phyloP scores from a whole-genome alignment of 2,329 filamentous ascomycete species.

The Penicillium sp. region DNA sequence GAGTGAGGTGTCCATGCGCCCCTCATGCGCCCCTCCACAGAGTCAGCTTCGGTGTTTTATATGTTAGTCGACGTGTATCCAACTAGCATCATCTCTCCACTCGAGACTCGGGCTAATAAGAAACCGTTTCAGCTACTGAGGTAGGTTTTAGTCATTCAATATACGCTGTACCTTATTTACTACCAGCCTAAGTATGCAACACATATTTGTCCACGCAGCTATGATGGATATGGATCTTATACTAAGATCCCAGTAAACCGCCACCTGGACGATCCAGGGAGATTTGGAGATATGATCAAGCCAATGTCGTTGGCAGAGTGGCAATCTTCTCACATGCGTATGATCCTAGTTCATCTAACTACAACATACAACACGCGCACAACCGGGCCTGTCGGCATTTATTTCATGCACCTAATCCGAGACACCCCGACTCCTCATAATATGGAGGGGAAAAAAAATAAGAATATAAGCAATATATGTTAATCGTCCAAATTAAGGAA shows the following conservation, averaged over 20 bases:
- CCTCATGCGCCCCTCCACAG: constrained; percentile 30
- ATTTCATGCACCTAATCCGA: constrained; percentile 9
- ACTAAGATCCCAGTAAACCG: neutral
- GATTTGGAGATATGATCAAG: neutral
- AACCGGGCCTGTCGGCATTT: neutral
- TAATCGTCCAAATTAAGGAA: neutral
- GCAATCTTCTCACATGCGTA: constrained; percentile 6
- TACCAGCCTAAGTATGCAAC: neutral
- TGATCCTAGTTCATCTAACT: neutral
- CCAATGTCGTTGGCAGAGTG: neutral
- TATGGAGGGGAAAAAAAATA: neutral
- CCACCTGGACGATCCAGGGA: neutral
- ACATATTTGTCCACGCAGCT: neutral
- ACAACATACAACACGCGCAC: neutral
- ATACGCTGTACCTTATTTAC: neutral
- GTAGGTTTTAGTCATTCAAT: neutral
- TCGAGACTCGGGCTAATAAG: neutral
- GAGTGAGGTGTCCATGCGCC: constrained; percentile 27
- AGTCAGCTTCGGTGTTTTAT: constrained; percentile 12
- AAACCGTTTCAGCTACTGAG: neutral
- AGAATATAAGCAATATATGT: neutral
- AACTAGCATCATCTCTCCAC: neutral
- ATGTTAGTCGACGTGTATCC: constrained; percentile 6
- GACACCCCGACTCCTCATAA: constrained; percentile 2
- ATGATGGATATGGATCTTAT: neutral